Evolutionary conservation across 169 alveolate genomes (phyloP).

Genomic region (Eimeria falciformis): DNA sequence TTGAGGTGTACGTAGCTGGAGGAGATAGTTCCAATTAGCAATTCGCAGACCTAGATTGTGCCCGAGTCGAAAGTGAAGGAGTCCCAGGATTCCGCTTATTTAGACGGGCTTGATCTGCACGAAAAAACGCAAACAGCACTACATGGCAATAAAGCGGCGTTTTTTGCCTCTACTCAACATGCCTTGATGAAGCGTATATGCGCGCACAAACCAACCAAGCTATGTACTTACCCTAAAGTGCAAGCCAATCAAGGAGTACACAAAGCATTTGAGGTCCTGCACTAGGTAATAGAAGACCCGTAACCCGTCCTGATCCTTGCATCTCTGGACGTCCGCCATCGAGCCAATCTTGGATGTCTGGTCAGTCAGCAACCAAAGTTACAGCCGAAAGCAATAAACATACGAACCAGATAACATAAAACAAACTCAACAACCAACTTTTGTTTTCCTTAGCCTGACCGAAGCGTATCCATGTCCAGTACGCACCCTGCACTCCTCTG

Average conservation of each 20-base stretch:
- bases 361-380: background rate
- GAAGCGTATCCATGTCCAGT: background rate
- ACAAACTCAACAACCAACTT: background rate
- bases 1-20: too few species aligned
- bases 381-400: background rate
- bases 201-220: background rate
- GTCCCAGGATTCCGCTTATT: background rate
- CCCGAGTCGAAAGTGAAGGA: too few species aligned
- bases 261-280: constrained; percentile 96
- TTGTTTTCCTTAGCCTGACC: background rate
- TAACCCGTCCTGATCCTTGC: constrained; percentile 96
- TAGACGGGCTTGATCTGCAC: constrained; percentile 31
- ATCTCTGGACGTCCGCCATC: constrained; percentile 92
- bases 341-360: constrained; percentile 96
- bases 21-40: too few species aligned
- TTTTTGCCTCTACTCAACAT: too few species aligned
- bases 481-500: background rate
- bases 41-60: too few species aligned
- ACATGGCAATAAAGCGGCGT: too few species aligned
- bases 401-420: background rate
- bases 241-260: constrained; percentile 93
- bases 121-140: background rate
- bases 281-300: constrained; percentile 94
- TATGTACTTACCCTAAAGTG: constrained; percentile 89
- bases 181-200: background rate